Base-by-base conservation (phyloP, 2,329 filamentous ascomycete genomes). In the Neospermospora avenae region DNA sequence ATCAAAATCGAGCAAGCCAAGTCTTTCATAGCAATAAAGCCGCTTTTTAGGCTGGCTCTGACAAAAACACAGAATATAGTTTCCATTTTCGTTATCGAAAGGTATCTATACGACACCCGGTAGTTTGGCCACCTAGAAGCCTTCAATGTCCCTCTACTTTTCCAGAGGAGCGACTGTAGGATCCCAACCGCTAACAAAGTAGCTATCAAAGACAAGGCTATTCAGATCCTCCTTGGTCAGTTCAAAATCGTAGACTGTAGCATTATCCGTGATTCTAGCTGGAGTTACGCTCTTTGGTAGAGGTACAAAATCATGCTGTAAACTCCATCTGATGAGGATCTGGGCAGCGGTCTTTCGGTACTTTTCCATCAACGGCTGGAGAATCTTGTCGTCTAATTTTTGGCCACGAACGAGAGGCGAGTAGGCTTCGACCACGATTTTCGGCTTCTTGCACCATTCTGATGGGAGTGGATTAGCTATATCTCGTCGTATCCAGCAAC, bases 251-350 rank as follows among this genome's bases (percentile, higher is more conserved):
- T 77, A 85, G 13, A 85, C 62, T 2, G 75, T 75, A 0, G 80
- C 74, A 67, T 92, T 93, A 70, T 85, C 81, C 61, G 78, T 76
- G 64, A 92, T 91, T 13, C 88, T 80, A 31, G 80, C 82, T 0
- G 84, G 80, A 4, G 83, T 88, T 53, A 88, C 87, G 62, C 86
- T 90, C 81, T 92, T 92, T 22, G 89, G 87, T 62, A 92, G 76
- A 48, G 88, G 88, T 35, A 89, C 80, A 72, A 84, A 86, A 3
- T 84, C 88, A 76, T 90, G 93, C 75, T 96, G 89, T 74, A 96
- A 74, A 67, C 88, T 89, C 82, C 91, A 96, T 64, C 91, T 82
- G 53, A 96, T 76, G 69, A 96, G 74, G 10, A 96, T 77, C 78
- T 96, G 92, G 10, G 89, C 88, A 61, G 88, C 84, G 7, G 84